Evolutionary conservation across 208 protist genomes (phyloP).

Genomic region (Tritrichomonas musculus): DNA sequence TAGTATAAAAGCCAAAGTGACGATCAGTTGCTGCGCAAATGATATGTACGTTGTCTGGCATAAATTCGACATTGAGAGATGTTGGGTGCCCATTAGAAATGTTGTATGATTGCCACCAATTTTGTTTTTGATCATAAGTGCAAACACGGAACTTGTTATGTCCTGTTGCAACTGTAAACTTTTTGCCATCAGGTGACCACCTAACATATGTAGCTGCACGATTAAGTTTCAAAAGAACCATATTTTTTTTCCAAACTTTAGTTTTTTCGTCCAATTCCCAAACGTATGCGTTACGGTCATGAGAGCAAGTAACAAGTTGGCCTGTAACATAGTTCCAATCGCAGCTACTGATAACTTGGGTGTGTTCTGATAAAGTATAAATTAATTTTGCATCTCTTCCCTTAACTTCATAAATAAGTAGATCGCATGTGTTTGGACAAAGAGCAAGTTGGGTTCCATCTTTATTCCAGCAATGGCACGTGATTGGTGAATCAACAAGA

Average conservation of each 20-base stretch:
- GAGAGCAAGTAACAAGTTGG: slow-evolving; percentile 70
- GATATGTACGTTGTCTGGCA: slow-evolving; percentile 59
- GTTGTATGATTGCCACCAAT: slow-evolving; percentile 76
- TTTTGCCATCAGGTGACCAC: slow-evolving; percentile 53
- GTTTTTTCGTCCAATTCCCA: slow-evolving; percentile 58
- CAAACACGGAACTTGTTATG: slow-evolving; percentile 67
- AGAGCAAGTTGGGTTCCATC: slow-evolving; percentile 63
- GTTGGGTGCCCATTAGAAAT: slow-evolving; percentile 63
- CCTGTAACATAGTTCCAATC: slow-evolving; percentile 71
- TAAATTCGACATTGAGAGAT: slow-evolving; percentile 66
- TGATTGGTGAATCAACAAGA: slow-evolving; percentile 50
- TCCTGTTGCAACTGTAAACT: slow-evolving; percentile 73
- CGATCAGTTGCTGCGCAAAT: background rate
- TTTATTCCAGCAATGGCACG: slow-evolving; percentile 67
- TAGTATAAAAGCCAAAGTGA: background rate
- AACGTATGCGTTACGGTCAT: slow-evolving; percentile 84
- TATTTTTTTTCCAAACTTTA: slow-evolving; percentile 65
- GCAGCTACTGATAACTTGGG: slow-evolving; percentile 48
- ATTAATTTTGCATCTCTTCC: slow-evolving; percentile 33
- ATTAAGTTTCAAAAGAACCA: slow-evolving; percentile 71
- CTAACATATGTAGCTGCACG: slow-evolving; percentile 44
- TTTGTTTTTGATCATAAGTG: slow-evolving; percentile 73
- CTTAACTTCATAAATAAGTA: slow-evolving; percentile 61
- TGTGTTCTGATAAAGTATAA: slow-evolving; percentile 11
- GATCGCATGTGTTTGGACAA: slow-evolving; percentile 63